Conservation (phyloP, 495 filamentous ascomycete genomes). For the Penicillium diatomitis region DNA sequence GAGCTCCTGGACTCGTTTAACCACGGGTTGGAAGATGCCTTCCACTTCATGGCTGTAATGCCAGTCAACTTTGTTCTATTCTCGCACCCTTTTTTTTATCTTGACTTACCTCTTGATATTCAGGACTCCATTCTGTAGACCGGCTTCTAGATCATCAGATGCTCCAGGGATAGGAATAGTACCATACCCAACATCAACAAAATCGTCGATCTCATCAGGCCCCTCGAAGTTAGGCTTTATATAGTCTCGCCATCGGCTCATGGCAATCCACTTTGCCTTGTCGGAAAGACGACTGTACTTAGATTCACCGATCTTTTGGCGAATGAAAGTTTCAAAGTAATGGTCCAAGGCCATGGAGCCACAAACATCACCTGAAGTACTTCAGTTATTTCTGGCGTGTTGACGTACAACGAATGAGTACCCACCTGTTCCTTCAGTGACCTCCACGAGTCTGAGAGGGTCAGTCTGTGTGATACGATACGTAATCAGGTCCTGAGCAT, state of each 20-base stretch:
- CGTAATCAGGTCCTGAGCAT: constrained; percentile 38
- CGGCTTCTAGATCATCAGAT: constrained; percentile 4
- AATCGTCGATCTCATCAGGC: background rate
- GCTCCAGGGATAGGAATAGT: constrained; percentile 12
- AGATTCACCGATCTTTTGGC: constrained; percentile 13
- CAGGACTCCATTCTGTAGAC: constrained; percentile 8
- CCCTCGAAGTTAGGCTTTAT: constrained; percentile 14
- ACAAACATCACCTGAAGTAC: constrained; percentile 37
- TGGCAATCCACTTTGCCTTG: background rate
- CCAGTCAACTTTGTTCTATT: background rate
- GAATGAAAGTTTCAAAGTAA: constrained; percentile 37
- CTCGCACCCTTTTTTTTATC: no score
- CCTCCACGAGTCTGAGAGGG: constrained; percentile 10
- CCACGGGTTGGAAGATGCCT: constrained; percentile 48
- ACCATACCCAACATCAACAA: constrained; percentile 3
- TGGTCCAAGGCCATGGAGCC: constrained; percentile 49
- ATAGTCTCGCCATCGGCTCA: constrained; percentile 17
- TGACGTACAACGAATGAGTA: no score
- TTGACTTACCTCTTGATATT: constrained; percentile 10
- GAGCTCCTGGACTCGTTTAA: constrained; percentile 47
- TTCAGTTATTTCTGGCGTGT: background rate
- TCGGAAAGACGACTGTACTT: constrained; percentile 2
- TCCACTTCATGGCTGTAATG: constrained; percentile 29
- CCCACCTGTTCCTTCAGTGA: constrained; percentile 18
- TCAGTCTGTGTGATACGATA: constrained; percentile 9